Conservation (phyloP, 768 basidiomycete genomes). For the Tulasnella sp. region DNA sequence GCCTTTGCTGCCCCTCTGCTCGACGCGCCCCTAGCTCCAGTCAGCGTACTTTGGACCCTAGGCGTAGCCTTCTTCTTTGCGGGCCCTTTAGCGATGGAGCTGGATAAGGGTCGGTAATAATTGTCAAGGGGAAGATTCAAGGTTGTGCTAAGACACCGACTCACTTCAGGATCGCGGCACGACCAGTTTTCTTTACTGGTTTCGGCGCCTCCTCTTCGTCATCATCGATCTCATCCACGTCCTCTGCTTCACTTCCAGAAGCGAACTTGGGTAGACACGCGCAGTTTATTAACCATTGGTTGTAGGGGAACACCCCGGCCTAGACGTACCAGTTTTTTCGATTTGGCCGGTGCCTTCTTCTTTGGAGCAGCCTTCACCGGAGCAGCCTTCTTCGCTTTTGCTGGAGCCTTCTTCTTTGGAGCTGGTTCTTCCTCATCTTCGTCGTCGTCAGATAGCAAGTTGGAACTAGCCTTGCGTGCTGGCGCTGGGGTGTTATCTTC, state of each 20-base stretch:
- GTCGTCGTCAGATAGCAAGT: conserved; percentile 32
- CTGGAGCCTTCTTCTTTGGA: conserved; percentile 25
- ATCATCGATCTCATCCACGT: conserved; percentile 40
- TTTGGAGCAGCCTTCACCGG: conserved; percentile 23
- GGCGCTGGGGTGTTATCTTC: conserved; percentile 34
- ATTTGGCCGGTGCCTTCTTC: conserved; percentile 29
- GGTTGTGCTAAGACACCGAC: background rate
- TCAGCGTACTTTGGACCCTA: conserved; percentile 29
- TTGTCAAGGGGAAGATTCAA: no score
- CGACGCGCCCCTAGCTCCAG: background rate
- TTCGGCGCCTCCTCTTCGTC: conserved; percentile 42
- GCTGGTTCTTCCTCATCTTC: conserved; percentile 26
- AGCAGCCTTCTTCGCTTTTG: conserved; percentile 24
- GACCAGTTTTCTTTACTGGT: conserved; percentile 39
- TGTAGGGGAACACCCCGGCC: background rate
- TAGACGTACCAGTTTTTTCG: conserved; percentile 36
- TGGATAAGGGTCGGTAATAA: background rate
- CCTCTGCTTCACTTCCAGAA: conserved; percentile 36
- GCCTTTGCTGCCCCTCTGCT: conserved; percentile 10
- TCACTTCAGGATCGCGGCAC: conserved; percentile 58
- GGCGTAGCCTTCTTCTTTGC: conserved; percentile 27
- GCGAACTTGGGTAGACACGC: conserved; percentile 33
- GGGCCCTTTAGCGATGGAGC: conserved; percentile 37
- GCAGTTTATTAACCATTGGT: background rate
- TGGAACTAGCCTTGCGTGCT: conserved; percentile 38